These are phyloP conservation scores for Leccinum variicolor DNA, from an alignment of 768 basidiomycete genomes.

Conservation along the genomic window DNA sequence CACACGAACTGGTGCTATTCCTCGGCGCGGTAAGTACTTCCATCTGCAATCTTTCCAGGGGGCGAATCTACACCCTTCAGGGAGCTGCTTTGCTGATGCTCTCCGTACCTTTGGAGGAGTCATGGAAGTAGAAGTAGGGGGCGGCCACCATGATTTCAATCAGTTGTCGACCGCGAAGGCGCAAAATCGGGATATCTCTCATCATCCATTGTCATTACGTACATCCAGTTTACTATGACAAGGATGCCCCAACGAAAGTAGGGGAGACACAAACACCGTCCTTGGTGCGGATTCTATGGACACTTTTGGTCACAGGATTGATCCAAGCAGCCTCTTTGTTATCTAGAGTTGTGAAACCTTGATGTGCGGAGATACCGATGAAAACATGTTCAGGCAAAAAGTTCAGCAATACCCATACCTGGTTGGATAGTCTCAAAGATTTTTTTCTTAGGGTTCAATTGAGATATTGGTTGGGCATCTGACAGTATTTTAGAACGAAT, in stretches of 20 bases:
- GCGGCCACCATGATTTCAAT: too few relatives aligned
- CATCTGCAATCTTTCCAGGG: constrained; percentile 45
- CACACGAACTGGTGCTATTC: too few relatives aligned
- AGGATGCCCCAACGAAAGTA: constrained; percentile 82
- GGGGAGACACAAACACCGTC: constrained; percentile 79
- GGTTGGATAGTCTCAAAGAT: constrained; percentile 97
- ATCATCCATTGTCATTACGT: background rate
- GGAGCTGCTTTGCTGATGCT: constrained; percentile 56
- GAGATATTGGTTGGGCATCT: constrained; percentile 69
- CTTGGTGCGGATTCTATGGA: constrained; percentile 84
- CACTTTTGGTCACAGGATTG: constrained; percentile 71
- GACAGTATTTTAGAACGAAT: constrained; percentile 1
- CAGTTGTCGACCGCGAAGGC: too few relatives aligned
- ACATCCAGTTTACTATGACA: constrained; percentile 57
- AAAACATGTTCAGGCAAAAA: constrained; percentile 2
- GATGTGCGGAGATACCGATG: background rate
- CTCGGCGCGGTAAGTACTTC: constrained; percentile 73
- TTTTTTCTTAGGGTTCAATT: constrained; percentile 98
- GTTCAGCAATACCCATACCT: constrained; percentile 38
- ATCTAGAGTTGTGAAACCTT: constrained; percentile 87
- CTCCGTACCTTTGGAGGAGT: constrained; percentile 50
- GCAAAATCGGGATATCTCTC: background rate
- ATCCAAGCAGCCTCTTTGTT: constrained; percentile 84
- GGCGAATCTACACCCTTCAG: constrained; percentile 71
- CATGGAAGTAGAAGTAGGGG: constrained; percentile 43